Evolutionary conservation across 306 rosid genomes (phyloP).

Genomic region (Argentina anserina): DNA sequence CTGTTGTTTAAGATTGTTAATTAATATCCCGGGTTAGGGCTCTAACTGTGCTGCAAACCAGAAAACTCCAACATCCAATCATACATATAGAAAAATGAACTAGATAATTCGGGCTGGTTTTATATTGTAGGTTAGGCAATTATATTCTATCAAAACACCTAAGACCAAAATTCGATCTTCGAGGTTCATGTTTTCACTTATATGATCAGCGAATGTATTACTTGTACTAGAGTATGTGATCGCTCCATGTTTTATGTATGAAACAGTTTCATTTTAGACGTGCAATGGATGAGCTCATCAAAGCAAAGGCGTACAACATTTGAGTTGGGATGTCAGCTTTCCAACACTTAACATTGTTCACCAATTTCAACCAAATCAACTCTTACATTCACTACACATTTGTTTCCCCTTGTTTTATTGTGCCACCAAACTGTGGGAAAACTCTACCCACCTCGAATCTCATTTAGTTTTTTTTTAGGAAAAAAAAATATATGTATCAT

Average conservation of each 20-base stretch:
- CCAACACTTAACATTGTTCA: background rate
- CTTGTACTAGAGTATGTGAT: no score
- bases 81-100: background rate
- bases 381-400: background rate
- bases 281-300: background rate
- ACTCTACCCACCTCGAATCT: no score
- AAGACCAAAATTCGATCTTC: background rate
- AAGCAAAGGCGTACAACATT: background rate
- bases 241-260: background rate
- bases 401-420: no score
- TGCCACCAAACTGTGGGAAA: no score
- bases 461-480: no score
- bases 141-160: background rate
- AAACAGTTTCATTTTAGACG: background rate
- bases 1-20: constrained; percentile 3
- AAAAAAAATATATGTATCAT: no score
- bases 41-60: background rate
- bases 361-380: background rate
- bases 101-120: background rate
- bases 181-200: background rate
- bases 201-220: background rate
- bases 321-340: background rate
- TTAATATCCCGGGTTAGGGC: background rate
- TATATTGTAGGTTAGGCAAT: background rate
- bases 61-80: background rate